phyloP scores from a whole-genome alignment of 106 monocot genomes.

The Cymbidium sinense region DNA sequence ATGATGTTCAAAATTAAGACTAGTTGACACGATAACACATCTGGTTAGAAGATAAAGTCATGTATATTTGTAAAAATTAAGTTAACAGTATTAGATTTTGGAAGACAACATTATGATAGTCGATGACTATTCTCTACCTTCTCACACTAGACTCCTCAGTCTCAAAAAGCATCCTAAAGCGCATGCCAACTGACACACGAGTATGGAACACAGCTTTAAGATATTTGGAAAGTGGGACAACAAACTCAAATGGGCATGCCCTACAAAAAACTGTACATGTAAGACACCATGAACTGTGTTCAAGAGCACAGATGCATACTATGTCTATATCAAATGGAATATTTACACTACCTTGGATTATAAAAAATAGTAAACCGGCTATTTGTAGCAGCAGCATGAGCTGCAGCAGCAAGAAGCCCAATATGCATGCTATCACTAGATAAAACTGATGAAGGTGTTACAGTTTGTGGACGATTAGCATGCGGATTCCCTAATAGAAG shows the following conservation, averaged over 20 bases:
- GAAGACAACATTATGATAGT: no score
- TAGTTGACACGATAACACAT: no score
- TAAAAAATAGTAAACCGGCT: slow-evolving; percentile 92
- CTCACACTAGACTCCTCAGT: slow-evolving; percentile 87
- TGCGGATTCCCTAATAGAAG: slow-evolving; percentile 85
- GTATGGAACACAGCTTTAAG: slow-evolving; percentile 88
- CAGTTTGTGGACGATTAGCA: slow-evolving; percentile 73
- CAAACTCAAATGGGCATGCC: slow-evolving; percentile 92
- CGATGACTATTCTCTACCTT: no score
- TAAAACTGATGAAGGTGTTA: slow-evolving; percentile 93
- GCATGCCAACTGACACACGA: slow-evolving; percentile 92
- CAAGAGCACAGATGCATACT: no score
- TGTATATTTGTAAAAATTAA: no score
- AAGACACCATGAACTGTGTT: no score
- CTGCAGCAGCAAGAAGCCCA: slow-evolving; percentile 95
- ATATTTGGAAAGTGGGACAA: slow-evolving; percentile 88
- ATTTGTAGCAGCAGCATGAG: slow-evolving; percentile 94
- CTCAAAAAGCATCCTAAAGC: slow-evolving; percentile 96
- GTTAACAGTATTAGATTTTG: no score
- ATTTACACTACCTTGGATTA: slow-evolving; percentile 96
- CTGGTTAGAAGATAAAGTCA: no score
- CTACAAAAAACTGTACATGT: slow-evolving; percentile 21
- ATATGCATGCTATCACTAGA: slow-evolving; percentile 99
- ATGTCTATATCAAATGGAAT: no score
- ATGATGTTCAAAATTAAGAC: no score